Evolutionary conservation across 352 stramenopile genomes (phyloP).

Genomic region (Pythium insidiosum): DNA sequence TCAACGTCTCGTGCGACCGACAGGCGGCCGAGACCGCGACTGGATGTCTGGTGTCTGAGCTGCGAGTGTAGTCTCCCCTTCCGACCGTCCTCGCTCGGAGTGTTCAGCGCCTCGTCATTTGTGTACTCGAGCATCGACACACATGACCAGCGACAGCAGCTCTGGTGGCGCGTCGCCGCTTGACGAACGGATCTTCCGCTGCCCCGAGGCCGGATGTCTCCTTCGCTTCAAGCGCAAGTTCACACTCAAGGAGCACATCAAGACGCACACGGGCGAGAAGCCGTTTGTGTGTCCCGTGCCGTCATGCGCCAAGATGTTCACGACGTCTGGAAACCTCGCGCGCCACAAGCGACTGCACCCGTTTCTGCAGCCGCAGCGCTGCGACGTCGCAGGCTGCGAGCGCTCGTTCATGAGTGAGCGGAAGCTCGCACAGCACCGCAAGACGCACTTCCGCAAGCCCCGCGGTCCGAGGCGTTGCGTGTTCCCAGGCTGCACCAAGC

Average conservation of each 20-base stretch:
- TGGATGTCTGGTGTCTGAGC: too few species aligned
- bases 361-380: conserved; percentile 16
- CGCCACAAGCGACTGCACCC: conserved; percentile 55
- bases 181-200: background rate
- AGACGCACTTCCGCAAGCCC: conserved; percentile 12
- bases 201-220: conserved; percentile 13
- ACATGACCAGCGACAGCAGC: background rate
- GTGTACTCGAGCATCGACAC: background rate
- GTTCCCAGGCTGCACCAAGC: conserved; percentile 29
- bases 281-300: conserved; percentile 23
- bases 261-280: conserved; percentile 75
- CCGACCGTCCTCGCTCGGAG: too few species aligned
- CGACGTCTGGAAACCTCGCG: conserved; percentile 64
- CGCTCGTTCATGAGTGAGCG: conserved; percentile 10
- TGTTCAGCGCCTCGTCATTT: background rate
- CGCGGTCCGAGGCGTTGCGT: conserved; percentile 27
- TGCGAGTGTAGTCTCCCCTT: too few species aligned
- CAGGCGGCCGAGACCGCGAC: too few species aligned
- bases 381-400: conserved; percentile 3
- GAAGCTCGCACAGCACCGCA: conserved; percentile 9
- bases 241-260: conserved; percentile 65
- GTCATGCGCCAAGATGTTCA: conserved; percentile 60
- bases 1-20: too few species aligned
- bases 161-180: too few species aligned
- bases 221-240: conserved; percentile 66